Evolutionary conservation across 2,329 filamentous ascomycete species (phyloP), one percentile per base, ranked within the genome.

Genomic region (Talaromyces sp.): DNA sequence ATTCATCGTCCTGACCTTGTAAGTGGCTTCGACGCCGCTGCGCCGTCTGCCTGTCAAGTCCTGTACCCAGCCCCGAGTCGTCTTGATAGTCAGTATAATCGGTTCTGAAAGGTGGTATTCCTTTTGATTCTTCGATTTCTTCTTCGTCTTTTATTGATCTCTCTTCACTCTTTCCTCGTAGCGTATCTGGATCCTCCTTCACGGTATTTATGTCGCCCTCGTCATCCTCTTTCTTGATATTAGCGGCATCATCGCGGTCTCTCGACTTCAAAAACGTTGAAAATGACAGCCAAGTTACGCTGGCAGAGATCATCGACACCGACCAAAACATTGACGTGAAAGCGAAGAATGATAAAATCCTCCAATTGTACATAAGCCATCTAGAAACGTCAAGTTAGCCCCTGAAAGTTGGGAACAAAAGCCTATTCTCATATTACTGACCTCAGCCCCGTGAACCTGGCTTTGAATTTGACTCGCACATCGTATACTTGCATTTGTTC

Each of bases 291-390:
- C 91, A 96, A 0, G 85, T 87, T 0, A 87, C 42, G 0, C 81
- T 79, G 72, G 90, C 85, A 50, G 88, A 89, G 0, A 86, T 65
- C 69, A 96, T 82, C 70, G 94, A 92, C 12, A 86, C 85, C 1
- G 79, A 72, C 92, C 93, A 98, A 75, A 97, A 97, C 0, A 85
- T 67, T 0, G 79, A 75, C 0, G 88, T 90, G 68, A 92, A 89
- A 0, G 88, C 69, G 0, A 89, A 58, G 62, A 92, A 92, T 5
- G 87, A 87, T 1, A 86, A 73, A 40, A 95, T 70, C 12, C 89
- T 86, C 77, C 94, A 89, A 64, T 91, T 87, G 69, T 95, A 95
- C 90, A 99, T 96, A 60, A 93, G 69, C 86, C 90, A 95, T 56
- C 89, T 82, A 30, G 27, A 57, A 10, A 14, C 3, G 36, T 27